Evolutionary conservation across 345 rosid genomes (phyloP).

Genomic region (Draba incana): DNA sequence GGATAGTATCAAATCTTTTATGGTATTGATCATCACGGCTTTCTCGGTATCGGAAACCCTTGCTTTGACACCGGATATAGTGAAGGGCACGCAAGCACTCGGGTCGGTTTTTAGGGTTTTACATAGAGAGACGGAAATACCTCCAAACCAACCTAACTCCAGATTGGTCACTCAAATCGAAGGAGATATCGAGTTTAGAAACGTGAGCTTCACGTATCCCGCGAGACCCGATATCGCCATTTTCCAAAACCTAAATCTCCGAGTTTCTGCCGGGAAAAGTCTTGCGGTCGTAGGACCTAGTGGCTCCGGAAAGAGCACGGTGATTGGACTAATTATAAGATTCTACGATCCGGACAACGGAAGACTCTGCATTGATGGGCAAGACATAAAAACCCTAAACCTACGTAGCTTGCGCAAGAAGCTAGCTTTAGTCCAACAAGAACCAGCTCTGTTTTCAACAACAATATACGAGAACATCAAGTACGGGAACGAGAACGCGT

Average conservation of each 20-base stretch:
- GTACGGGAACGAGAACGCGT: constrained; percentile 65
- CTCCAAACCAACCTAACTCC: constrained; percentile 50
- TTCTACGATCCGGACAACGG: constrained; percentile 74
- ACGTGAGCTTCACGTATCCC: constrained; percentile 72
- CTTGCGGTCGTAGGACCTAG: constrained; percentile 79
- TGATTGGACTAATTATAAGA: constrained; percentile 65
- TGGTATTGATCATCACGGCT: constrained; percentile 73
- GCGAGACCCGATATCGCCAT: constrained; percentile 61
- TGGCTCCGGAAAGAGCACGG: constrained; percentile 88
- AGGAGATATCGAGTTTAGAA: constrained; percentile 65
- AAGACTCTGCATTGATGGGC: constrained; percentile 60
- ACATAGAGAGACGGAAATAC: constrained; percentile 54
- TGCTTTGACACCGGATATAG: constrained; percentile 82
- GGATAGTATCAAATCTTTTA: constrained; percentile 62
- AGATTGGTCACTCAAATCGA: constrained; percentile 45
- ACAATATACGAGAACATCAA: constrained; percentile 73
- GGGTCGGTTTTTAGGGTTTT: constrained; percentile 70
- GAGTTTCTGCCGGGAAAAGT: constrained; percentile 59
- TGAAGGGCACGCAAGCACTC: constrained; percentile 87
- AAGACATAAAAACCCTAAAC: constrained; percentile 57
- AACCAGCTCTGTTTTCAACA: constrained; percentile 77
- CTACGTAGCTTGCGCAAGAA: constrained; percentile 62
- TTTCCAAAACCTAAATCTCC: constrained; percentile 54
- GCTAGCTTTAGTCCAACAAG: constrained; percentile 80
- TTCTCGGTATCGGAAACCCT: constrained; percentile 73